Percentiles rank a stretch among this genome's conserved stretches.
phyloP scores from a whole-genome alignment of 768 basidiomycete species.

The Cubamyces sp. region DNA sequence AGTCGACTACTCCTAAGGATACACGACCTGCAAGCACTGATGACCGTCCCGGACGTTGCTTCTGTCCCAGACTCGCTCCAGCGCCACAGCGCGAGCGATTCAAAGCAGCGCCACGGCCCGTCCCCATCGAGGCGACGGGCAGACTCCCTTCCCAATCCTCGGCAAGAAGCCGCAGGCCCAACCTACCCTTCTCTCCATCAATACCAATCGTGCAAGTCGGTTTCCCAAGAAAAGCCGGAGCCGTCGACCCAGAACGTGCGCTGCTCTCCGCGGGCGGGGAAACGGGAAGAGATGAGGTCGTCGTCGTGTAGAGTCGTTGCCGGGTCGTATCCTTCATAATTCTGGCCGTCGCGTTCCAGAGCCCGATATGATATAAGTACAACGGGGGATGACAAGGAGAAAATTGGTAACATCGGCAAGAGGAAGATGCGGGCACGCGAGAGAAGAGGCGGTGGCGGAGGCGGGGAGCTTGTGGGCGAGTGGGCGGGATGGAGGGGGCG shows the following conservation, averaged over 20 bases:
- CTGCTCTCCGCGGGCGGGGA: conserved; percentile 9
- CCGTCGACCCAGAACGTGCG: conserved; percentile 2
- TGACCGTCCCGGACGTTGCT: not conserved
- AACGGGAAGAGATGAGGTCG: not conserved
- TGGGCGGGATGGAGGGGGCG: conserved; percentile 22
- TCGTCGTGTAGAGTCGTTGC: conserved; percentile 20
- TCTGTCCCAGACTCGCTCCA: not conserved
- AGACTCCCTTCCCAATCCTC: conserved; percentile 3
- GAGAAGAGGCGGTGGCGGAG: conserved; percentile 1
- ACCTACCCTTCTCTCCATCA: not conserved
- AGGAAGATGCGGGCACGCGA: not conserved
- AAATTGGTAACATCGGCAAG: not conserved
- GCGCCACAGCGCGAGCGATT: not conserved
- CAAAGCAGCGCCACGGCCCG: conserved; percentile 13
- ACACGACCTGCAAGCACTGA: conserved; percentile 15
- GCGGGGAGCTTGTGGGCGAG: conserved; percentile 8
- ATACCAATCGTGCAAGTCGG: conserved; percentile 7
- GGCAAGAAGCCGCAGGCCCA: too few species aligned
- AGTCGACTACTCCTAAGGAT: conserved; percentile 21
- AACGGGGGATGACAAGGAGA: conserved; percentile 4
- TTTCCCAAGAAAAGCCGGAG: conserved; percentile 9
- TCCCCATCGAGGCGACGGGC: conserved; percentile 15
- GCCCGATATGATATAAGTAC: conserved; percentile 24
- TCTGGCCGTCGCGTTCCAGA: conserved; percentile 28
- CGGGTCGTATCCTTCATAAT: conserved; percentile 27